These are phyloP conservation scores for Salix caprea DNA, from an alignment of 345 rosid species.

Conservation along the genomic window DNA sequence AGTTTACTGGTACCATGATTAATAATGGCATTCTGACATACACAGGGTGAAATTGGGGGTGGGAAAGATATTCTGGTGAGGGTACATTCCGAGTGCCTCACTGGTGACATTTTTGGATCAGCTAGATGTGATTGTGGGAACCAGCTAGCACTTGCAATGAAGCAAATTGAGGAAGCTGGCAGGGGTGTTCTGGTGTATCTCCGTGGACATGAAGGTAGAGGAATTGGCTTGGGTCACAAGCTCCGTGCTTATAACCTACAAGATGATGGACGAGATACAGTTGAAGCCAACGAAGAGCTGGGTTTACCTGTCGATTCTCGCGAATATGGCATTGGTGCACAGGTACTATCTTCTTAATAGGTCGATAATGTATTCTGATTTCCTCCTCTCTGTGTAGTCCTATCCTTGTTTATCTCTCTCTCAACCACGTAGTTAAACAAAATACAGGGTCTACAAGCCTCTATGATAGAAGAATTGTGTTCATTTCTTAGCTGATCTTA, in stretches of 20 bases:
- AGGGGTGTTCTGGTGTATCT: constrained; percentile 73
- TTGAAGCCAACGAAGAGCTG: constrained; percentile 84
- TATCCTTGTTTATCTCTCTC: background rate
- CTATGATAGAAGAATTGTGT: background rate
- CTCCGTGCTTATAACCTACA: constrained; percentile 86
- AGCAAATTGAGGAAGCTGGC: constrained; percentile 69
- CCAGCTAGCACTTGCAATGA: constrained; percentile 74
- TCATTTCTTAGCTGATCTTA: background rate
- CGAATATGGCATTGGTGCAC: constrained; percentile 90
- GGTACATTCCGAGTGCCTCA: constrained; percentile 72
- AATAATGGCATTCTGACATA: background rate
- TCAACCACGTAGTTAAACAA: background rate
- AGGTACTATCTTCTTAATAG: constrained; percentile 39
- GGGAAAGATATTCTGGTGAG: constrained; percentile 76
- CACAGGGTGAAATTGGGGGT: constrained; percentile 66
- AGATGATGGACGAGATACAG: constrained; percentile 79
- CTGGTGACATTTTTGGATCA: constrained; percentile 81
- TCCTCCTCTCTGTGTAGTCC: background rate
- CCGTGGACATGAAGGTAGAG: constrained; percentile 94
- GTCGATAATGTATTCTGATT: background rate
- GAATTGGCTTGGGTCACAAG: constrained; percentile 85
- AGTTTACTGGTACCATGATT: background rate
- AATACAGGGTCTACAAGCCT: too few relatives aligned
- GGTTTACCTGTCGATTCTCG: constrained; percentile 87
- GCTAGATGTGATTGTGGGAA: constrained; percentile 76